Base-by-base conservation (phyloP, 345 rosid genomes). In the Eucalyptus curtisii region DNA sequence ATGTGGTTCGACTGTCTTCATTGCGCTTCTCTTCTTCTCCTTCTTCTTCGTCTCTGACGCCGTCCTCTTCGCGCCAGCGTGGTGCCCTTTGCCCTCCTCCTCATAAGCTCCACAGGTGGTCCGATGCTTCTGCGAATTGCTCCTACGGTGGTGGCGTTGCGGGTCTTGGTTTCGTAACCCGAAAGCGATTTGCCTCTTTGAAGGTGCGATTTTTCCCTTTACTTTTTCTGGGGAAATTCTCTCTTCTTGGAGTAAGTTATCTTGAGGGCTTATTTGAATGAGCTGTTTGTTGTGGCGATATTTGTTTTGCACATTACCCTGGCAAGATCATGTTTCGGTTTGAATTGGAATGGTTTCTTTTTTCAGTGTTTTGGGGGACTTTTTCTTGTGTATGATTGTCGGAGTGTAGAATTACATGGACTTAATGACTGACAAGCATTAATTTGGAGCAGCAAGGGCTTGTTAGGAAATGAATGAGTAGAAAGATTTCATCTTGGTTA, bases 1-100 rank as follows among this genome's bases (percentile, higher is more conserved):
- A 93, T 92, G 95, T 90, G 91, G 87, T 94, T 89, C 81, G 91
- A 87, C 44, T 76, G 85, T 92, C 90, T 81, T 91, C 95, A 5
- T 90, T 93, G 90, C 90, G 93, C 88, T 90, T 92, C 86, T 90
- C 97, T 40, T 90, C 91, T 86, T 91, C 91, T 59, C 13, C 64
- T 59, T 55, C 94, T 44, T 87, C 92, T 86, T 86, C 92, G 44
- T 87, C 94, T 66, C 92, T 90, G 42, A 68, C 93, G 44, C 90
- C 93, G 80, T 90, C 93, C 88, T 89, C 89, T 89, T 42, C 96
- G 88, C 45, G 80, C 92, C 93, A 49, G 87, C 86, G 50, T 61
- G 90, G 50, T 61, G 90, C 57, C 89, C 93, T 20, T 88, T 88
- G 14, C 87, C 49, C 84, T 87, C 52, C 84, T 87, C 90, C 47